Conservation (phyloP, 2,329 filamentous ascomycete species). For the Cytospora schulzeri region DNA sequence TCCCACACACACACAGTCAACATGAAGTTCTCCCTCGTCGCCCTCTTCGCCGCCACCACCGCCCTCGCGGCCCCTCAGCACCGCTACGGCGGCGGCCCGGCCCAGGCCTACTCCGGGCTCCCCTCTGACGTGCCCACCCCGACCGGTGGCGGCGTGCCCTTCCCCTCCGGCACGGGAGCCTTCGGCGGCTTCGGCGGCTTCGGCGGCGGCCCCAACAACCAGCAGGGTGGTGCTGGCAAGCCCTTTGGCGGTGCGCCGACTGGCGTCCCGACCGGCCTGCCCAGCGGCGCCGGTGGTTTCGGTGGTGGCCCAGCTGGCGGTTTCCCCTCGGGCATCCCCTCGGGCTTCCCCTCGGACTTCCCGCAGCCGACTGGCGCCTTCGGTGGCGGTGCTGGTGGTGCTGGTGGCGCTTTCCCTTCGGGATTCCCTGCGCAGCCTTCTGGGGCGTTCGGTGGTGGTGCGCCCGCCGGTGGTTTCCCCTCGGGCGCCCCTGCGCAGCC, state of each 20-base stretch:
- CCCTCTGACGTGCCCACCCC: conserved; percentile 2
- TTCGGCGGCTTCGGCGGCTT: conserved; percentile 4
- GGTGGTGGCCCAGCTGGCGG: too few relatives aligned
- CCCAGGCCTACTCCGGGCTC: not conserved
- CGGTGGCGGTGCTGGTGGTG: too few relatives aligned
- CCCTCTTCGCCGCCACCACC: conserved; percentile 15
- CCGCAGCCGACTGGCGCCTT: not conserved
- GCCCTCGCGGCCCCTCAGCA: conserved; percentile 15
- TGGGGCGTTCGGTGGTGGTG: not conserved
- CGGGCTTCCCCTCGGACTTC: too few relatives aligned
- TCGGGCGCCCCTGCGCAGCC: not conserved
- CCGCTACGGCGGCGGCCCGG: not conserved
- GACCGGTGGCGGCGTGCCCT: not conserved
- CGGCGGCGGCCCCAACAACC: not conserved
- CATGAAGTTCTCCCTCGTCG: conserved; percentile 21
- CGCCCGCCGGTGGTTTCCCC: not conserved
- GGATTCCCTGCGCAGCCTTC: not conserved
- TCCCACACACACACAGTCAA: not conserved
- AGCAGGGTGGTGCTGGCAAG: not conserved
- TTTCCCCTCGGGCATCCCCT: not conserved
- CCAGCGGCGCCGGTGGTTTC: too few relatives aligned
- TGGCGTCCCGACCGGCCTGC: not conserved
- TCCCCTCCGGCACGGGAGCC: conserved; percentile 1
- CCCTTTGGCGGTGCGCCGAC: too few relatives aligned
- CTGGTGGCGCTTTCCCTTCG: not conserved